A percentile compares a stretch with the other conserved stretches of the same genome.
Evolutionary conservation across 2,329 filamentous ascomycete genomes (phyloP).

Genomic region (Epichloe typhina): DNA sequence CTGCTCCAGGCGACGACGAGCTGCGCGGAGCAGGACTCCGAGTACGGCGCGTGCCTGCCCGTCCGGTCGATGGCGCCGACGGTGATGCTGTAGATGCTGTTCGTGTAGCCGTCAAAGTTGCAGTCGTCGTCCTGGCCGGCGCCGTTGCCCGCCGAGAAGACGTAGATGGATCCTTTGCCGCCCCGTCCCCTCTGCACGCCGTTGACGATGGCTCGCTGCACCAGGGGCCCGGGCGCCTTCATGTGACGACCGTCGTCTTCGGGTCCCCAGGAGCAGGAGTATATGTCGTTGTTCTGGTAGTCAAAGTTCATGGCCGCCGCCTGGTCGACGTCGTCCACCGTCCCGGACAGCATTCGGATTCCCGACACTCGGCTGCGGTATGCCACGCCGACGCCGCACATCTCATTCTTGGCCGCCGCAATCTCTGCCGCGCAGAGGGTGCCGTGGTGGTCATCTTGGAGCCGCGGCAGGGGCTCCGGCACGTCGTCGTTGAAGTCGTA

Average conservation of each 20-base stretch:
- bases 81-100: background rate
- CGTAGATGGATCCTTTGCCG: background rate
- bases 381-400: background rate
- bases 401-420: background rate
- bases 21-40: background rate
- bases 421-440: background rate
- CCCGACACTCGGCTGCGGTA: background rate
- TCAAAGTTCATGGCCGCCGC: background rate
- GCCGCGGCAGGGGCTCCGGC: background rate
- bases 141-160: background rate
- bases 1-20: background rate
- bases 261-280: background rate
- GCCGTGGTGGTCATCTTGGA: background rate
- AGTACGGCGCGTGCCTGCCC: background rate
- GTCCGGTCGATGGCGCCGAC: background rate
- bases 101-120: background rate
- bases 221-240: background rate
- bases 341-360: background rate
- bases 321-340: background rate
- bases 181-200: background rate
- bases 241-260: background rate
- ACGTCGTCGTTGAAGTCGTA: background rate
- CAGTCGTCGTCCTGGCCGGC: background rate
- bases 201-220: background rate
- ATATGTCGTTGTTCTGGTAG: background rate